Percentiles rank a stretch among this genome's conserved stretches.
phyloP scores from a whole-genome alignment of 192 early-diverging fungal genomes.

The Podila epicladia region DNA sequence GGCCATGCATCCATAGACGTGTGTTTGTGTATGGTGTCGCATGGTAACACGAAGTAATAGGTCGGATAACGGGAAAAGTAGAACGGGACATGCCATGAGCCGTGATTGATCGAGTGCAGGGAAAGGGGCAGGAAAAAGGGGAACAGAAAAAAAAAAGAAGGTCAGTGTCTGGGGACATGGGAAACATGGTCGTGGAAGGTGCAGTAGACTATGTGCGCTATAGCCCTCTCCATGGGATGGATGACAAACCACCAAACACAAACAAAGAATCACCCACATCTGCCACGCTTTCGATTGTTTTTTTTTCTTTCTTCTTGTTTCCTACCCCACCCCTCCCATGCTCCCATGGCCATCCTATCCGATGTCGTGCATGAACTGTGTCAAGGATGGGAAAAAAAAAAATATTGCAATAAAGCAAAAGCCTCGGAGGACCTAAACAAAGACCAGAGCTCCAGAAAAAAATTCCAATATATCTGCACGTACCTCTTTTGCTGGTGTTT shows the following conservation, averaged over 20 bases:
- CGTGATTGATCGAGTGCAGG: neutral
- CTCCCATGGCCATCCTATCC: neutral
- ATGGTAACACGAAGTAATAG: conserved; percentile 10
- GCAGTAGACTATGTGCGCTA: neutral
- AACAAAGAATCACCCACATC: neutral
- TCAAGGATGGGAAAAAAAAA: too few relatives aligned
- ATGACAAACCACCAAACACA: conserved; percentile 2
- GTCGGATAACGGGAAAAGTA: neutral
- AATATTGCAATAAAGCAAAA: too few relatives aligned
- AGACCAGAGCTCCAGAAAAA: neutral
- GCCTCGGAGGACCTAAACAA: neutral
- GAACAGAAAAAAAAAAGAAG: neutral
- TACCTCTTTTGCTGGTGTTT: conserved; percentile 49
- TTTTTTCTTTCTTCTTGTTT: too few relatives aligned
- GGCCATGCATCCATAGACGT: neutral
- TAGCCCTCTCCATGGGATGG: neutral
- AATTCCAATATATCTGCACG: neutral
- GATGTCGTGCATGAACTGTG: neutral
- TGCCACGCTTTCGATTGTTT: neutral
- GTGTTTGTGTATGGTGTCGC: neutral
- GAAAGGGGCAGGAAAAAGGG: neutral
- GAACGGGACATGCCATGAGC: neutral
- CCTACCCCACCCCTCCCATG: neutral
- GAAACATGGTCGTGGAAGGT: neutral
- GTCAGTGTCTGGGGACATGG: neutral